Evolutionary conservation across 192 early-diverging fungal species (phyloP).

Genomic region (Umbelopsis vinacea): DNA sequence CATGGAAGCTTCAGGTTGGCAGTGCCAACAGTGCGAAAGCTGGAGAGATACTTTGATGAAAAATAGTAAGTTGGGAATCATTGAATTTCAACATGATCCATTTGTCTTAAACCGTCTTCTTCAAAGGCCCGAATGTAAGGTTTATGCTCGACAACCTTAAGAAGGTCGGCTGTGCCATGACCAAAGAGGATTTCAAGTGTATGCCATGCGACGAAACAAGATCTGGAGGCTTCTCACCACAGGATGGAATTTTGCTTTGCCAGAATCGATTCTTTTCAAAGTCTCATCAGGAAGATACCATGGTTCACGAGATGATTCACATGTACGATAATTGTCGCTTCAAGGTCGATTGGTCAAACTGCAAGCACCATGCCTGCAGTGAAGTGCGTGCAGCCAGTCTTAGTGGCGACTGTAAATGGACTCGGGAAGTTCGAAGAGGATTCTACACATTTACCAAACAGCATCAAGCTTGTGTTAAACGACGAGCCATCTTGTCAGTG

Average conservation of each 20-base stretch:
- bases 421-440: conserved; percentile 68
- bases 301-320: conserved; percentile 93
- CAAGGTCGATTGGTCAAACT: conserved; percentile 74
- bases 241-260: conserved; percentile 84
- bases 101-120: not conserved
- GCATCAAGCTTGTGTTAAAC: conserved; percentile 86
- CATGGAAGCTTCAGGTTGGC: conserved; percentile 51
- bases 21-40: conserved; percentile 72
- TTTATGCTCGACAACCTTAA: conserved; percentile 87
- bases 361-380: conserved; percentile 81
- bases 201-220: conserved; percentile 80
- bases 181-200: conserved; percentile 71
- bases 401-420: conserved; percentile 79
- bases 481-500: conserved; percentile 83
- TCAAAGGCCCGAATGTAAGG: conserved; percentile 73
- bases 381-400: conserved; percentile 80
- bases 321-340: conserved; percentile 80
- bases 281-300: conserved; percentile 87
- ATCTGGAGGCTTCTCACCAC: conserved; percentile 86
- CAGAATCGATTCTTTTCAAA: conserved; percentile 81
- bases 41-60: conserved; percentile 79
- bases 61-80: conserved; percentile 49
- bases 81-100: not conserved
- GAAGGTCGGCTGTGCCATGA: conserved; percentile 67
- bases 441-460: conserved; percentile 75